Evolutionary conservation across 805 yeast species (phyloP).

Genomic region (Vanderwaltozyma polyspora): DNA sequence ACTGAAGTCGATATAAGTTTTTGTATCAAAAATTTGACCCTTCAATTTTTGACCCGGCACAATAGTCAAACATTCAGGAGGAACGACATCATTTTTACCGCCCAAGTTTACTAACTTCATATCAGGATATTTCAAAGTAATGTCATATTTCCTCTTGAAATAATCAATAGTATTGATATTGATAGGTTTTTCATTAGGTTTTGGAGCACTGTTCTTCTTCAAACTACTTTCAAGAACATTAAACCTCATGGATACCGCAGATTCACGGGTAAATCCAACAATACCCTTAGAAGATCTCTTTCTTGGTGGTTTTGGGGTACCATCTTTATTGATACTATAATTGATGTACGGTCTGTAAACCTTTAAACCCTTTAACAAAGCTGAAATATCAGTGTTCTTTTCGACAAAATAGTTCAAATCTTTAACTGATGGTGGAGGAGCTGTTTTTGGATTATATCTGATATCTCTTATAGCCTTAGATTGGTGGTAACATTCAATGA

Average conservation of each 20-base stretch:
- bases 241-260: slow-evolving; percentile 12
- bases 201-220: slow-evolving; percentile 3
- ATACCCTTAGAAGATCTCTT: slow-evolving; percentile 10
- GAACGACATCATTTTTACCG: slow-evolving; percentile 11
- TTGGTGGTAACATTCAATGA: slow-evolving; percentile 12
- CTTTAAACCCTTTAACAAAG: slow-evolving; percentile 12
- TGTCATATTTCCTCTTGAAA: slow-evolving; percentile 10
- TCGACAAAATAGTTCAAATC: slow-evolving; percentile 12
- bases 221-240: too few species aligned
- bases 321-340: slow-evolving; percentile 14
- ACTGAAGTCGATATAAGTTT: slow-evolving; percentile 11
- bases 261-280: slow-evolving; percentile 14
- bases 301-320: slow-evolving; percentile 11
- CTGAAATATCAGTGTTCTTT: slow-evolving; percentile 8
- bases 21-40: slow-evolving; percentile 10
- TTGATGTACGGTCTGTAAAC: slow-evolving; percentile 15
- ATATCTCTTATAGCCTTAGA: slow-evolving; percentile 1
- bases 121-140: slow-evolving; percentile 14
- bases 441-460: slow-evolving; percentile 3
- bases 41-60: slow-evolving; percentile 18
- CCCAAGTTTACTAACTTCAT: slow-evolving; percentile 12
- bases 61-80: slow-evolving; percentile 15
- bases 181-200: too few species aligned
- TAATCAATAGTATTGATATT: slow-evolving; percentile 8
- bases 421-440: slow-evolving; percentile 5